Conservation (phyloP, 78 protist species). For the Salpingoeca rosetta region DNA sequence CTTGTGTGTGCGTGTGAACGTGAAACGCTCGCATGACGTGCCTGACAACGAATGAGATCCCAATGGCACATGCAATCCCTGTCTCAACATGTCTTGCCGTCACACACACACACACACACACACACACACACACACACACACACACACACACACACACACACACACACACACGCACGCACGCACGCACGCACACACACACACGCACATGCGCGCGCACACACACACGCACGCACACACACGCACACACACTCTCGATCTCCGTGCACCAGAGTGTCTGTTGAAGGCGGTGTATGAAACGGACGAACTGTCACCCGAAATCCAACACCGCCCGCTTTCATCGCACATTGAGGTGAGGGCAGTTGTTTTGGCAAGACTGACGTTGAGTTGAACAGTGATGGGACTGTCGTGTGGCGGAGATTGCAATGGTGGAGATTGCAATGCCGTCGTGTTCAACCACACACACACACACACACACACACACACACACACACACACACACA, state of each 20-base stretch:
- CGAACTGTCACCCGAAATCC: background rate
- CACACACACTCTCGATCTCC: background rate
- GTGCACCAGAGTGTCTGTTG: background rate
- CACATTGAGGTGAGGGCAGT: background rate
- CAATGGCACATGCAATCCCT: no score
- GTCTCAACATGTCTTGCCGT: no score
- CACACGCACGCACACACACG: conserved; percentile 6
- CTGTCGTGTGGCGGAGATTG: no score
- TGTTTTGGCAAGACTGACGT: no score
- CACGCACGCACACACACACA: background rate
- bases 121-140: no score
- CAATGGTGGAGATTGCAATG: background rate
- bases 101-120: no score
- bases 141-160: no score
- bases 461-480: background rate
- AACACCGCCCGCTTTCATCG: background rate
- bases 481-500: background rate
- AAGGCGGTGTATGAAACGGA: background rate
- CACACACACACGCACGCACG: conserved; percentile 7
- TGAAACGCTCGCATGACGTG: background rate
- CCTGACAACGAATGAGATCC: background rate
- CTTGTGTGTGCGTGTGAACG: background rate
- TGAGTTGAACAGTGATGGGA: no score
- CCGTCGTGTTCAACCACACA: background rate
- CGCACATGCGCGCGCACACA: conserved; percentile 3